Percentiles rank a stretch among this genome's conserved stretches.
phyloP scores from a whole-genome alignment of 306 rosid species.

The Malus sieversii region DNA sequence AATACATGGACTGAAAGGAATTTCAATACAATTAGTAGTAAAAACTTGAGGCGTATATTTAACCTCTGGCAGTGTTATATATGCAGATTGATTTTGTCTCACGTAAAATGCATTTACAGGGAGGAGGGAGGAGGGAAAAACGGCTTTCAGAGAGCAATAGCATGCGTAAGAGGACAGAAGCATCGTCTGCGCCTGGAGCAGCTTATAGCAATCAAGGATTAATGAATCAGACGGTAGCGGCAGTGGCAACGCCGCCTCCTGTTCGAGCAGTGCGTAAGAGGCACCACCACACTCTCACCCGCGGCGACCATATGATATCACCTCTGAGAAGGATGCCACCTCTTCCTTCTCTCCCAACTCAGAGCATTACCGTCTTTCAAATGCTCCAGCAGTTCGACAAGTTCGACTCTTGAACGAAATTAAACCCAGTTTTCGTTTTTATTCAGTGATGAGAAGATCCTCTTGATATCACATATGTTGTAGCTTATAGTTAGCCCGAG shows the following conservation, averaged over 20 bases:
- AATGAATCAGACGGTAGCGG: conserved; percentile 12
- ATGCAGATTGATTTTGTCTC: conserved; percentile 19
- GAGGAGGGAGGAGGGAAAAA: conserved; percentile 52
- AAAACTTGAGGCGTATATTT: background rate
- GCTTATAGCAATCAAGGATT: conserved; percentile 11
- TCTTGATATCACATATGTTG: conserved; percentile 7
- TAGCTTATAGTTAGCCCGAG: conserved; percentile 17
- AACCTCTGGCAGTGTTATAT: conserved; percentile 6
- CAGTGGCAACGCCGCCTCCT: conserved; percentile 12
- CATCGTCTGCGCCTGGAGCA: conserved; percentile 16
- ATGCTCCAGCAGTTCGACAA: conserved; percentile 77
- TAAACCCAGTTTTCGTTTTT: background rate
- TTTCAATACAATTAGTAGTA: background rate
- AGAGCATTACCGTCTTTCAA: conserved; percentile 66
- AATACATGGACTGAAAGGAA: background rate
- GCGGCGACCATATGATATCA: conserved; percentile 41
- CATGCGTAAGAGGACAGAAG: conserved; percentile 51
- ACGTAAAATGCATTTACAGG: conserved; percentile 40
- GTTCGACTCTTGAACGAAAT: conserved; percentile 44
- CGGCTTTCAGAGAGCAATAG: conserved; percentile 42
- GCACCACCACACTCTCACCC: conserved; percentile 78
- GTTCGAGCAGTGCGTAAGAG: conserved; percentile 72
- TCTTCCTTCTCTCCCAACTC: conserved; percentile 40
- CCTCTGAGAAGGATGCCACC: conserved; percentile 60
- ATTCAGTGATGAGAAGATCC: conserved; percentile 13